Conservation (phyloP, 2,329 filamentous ascomycete genomes). For the Zymoseptoria ardabiliae region DNA sequence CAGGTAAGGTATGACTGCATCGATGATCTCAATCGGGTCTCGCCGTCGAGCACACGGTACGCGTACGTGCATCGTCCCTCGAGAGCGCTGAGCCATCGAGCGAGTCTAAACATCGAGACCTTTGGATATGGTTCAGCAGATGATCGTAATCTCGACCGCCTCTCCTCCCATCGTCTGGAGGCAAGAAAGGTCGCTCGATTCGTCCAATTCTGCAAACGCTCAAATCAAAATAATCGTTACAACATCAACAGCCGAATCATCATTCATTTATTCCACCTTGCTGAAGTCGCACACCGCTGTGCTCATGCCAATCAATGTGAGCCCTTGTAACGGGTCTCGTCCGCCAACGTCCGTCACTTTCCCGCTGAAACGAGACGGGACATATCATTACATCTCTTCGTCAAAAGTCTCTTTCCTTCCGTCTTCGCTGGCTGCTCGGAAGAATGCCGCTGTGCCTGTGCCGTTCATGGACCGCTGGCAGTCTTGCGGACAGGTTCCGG, state of each 20-base stretch:
- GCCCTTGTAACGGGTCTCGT: neutral
- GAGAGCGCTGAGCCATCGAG: neutral
- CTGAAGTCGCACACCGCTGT: neutral
- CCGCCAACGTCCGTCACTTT: neutral
- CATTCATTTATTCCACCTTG: neutral
- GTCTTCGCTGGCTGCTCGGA: neutral
- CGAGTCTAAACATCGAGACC: too few relatives aligned
- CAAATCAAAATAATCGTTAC: neutral
- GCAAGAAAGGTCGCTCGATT: neutral
- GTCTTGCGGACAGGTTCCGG: neutral
- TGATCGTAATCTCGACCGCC: neutral
- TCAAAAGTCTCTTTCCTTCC: neutral
- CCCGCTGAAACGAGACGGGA: neutral
- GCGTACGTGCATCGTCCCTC: neutral
- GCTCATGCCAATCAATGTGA: neutral
- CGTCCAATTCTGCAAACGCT: neutral
- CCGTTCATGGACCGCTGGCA: neutral
- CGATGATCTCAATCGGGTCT: neutral
- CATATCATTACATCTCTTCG: neutral
- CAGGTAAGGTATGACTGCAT: neutral
- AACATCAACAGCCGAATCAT: neutral
- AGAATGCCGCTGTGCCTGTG: neutral
- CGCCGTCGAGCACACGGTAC: neutral
- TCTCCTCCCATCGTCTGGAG: neutral
- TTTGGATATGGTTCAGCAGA: too few relatives aligned